Percentiles rank a stretch among this genome's conserved stretches.
Conservation (phyloP, 2,329 filamentous ascomycete genomes). For the Ophiosphaerella narmari region DNA sequence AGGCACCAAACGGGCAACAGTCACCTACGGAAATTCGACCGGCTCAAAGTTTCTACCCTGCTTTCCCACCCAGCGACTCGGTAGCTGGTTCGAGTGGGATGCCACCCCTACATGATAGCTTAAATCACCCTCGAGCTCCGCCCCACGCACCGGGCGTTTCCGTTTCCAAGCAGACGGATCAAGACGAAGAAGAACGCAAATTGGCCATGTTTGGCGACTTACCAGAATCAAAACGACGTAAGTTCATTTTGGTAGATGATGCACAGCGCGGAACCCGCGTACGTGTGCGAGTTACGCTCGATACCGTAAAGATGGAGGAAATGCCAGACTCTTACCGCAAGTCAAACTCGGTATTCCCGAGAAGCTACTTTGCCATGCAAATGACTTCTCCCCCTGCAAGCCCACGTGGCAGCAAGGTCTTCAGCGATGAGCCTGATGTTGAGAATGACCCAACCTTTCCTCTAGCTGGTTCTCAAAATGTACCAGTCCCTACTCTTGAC, state of each 20-base stretch:
- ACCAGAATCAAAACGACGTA: slow-evolving; percentile 87
- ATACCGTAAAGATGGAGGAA: slow-evolving; percentile 90
- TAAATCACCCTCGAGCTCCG: slow-evolving; percentile 54
- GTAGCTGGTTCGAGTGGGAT: slow-evolving; percentile 62
- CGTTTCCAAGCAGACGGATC: slow-evolving; percentile 53
- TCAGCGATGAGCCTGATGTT: slow-evolving; percentile 62
- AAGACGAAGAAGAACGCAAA: slow-evolving; percentile 63
- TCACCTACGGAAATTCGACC: slow-evolving; percentile 71
- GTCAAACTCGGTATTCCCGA: slow-evolving; percentile 84
- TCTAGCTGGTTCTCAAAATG: slow-evolving; percentile 52
- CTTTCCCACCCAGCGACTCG: slow-evolving; percentile 64
- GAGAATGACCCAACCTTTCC: slow-evolving; percentile 52
- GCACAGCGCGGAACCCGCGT: slow-evolving; percentile 74
- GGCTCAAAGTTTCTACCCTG: slow-evolving; percentile 75
- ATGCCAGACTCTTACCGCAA: slow-evolving; percentile 95
- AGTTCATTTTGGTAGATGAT: slow-evolving; percentile 96
- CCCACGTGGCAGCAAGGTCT: slow-evolving; percentile 74
- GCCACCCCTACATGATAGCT: slow-evolving; percentile 65
- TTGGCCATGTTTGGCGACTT: slow-evolving; percentile 83
- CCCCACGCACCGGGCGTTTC: slow-evolving; percentile 49
- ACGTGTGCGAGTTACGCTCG: slow-evolving; percentile 89
- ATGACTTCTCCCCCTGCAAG: slow-evolving; percentile 86
- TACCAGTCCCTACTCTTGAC: slow-evolving; percentile 60
- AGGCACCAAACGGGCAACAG: slow-evolving; percentile 60
- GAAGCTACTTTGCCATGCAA: slow-evolving; percentile 89